Evolutionary conservation across 1,139 yeast species (phyloP).

Genomic region (Geotrichum candidum): DNA sequence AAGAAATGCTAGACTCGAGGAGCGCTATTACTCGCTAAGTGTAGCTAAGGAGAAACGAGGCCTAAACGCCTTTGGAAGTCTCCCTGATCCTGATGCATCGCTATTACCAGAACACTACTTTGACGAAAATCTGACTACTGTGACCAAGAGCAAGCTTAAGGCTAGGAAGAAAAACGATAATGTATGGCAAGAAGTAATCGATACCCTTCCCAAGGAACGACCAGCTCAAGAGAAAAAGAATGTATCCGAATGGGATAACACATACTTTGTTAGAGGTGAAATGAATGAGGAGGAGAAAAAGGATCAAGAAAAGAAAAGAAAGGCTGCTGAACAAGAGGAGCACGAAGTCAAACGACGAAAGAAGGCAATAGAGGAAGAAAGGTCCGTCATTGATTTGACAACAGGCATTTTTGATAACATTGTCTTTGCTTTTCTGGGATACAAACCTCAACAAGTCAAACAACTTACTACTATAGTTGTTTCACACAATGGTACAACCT

Average conservation of each 20-base stretch:
- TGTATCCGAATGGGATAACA: conserved; percentile 7
- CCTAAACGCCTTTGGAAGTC: conserved; percentile 47
- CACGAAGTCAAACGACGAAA: not conserved
- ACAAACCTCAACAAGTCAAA: conserved; percentile 22
- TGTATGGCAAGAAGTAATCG: conserved; percentile 27
- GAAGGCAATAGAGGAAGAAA: not conserved
- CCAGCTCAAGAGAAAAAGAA: not conserved
- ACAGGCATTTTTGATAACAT: conserved; percentile 24
- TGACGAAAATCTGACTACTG: conserved; percentile 16
- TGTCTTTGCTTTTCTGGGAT: conserved; percentile 25
- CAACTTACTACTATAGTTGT: conserved; percentile 35
- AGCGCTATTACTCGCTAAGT: conserved; percentile 42
- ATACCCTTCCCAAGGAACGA: conserved; percentile 12
- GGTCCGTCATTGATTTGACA: not conserved
- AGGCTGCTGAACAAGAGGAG: not conserved
- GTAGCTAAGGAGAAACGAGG: conserved; percentile 39
- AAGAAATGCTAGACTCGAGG: conserved; percentile 55
- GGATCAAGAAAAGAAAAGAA: not conserved
- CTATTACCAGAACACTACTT: conserved; percentile 9
- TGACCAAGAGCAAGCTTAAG: conserved; percentile 14
- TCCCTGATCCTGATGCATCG: conserved; percentile 12
- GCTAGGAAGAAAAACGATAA: conserved; percentile 20
- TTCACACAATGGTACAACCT: conserved; percentile 33
- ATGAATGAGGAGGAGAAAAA: not conserved
- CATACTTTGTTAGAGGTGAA: not conserved